Evolutionary conservation across 2,329 filamentous ascomycete genomes (phyloP).

Genomic region (Intubia oerlemansii): DNA sequence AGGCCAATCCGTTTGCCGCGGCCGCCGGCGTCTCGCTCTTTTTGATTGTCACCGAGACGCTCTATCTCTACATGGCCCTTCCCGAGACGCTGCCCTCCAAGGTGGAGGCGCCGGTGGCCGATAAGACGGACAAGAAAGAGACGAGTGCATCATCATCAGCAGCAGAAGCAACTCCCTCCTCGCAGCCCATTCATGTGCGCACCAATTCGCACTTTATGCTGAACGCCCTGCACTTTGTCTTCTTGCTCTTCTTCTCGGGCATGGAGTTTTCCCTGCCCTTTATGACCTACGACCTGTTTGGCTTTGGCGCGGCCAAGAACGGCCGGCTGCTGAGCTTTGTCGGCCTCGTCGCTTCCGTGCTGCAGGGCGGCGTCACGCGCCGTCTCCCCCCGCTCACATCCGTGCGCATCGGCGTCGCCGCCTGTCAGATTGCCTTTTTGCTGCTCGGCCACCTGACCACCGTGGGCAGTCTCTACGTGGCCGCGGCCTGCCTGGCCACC

Average conservation of each 20-base stretch:
- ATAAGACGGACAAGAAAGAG: slow-evolving; percentile 72
- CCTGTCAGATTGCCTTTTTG: slow-evolving; percentile 62
- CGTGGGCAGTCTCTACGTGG: slow-evolving; percentile 51
- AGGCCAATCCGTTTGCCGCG: slow-evolving; percentile 81
- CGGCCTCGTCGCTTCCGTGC: slow-evolving; percentile 72
- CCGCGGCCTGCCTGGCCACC: slow-evolving; percentile 65
- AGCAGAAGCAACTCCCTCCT: slow-evolving; percentile 28
- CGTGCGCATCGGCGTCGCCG: slow-evolving; percentile 57
- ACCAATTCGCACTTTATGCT: slow-evolving; percentile 73
- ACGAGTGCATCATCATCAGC: no score
- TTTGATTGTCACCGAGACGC: slow-evolving; percentile 67
- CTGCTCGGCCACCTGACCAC: slow-evolving; percentile 51
- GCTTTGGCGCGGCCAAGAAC: slow-evolving; percentile 57
- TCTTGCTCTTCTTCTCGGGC: slow-evolving; percentile 91
- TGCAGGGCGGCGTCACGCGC: slow-evolving; percentile 81
- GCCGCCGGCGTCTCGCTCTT: slow-evolving; percentile 74
- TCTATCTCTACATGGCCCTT: slow-evolving; percentile 65
- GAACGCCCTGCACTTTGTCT: slow-evolving; percentile 70
- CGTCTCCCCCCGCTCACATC: slow-evolving; percentile 63
- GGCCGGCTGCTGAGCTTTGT: slow-evolving; percentile 78
- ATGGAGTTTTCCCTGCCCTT: slow-evolving; percentile 97
- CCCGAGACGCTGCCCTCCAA: slow-evolving; percentile 66
- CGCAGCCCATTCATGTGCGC: slow-evolving; percentile 18
- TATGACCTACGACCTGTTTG: slow-evolving; percentile 89
- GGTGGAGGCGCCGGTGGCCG: slow-evolving; percentile 19